Evolutionary conservation across 805 yeast genomes (phyloP).

Genomic region (Candida nemodendra): DNA sequence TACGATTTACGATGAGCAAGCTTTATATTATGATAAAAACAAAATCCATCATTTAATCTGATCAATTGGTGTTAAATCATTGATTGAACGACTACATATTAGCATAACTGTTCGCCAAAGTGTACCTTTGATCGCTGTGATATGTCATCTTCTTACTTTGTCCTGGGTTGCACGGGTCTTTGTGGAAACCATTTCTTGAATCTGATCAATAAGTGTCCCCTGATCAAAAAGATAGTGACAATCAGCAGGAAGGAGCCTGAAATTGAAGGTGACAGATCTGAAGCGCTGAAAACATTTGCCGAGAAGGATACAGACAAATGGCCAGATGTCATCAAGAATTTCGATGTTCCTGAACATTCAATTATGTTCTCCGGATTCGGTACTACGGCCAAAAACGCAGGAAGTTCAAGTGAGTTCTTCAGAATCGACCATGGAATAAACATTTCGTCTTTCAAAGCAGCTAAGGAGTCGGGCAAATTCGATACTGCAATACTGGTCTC

Average conservation of each 20-base stretch:
- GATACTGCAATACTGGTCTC: constrained; percentile 68
- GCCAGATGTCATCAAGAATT: constrained; percentile 38
- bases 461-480: constrained; percentile 61
- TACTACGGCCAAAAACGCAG: constrained; percentile 72
- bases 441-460: constrained; percentile 65
- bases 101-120: no score
- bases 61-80: not conserved
- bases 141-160: constrained; percentile 23
- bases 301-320: constrained; percentile 51
- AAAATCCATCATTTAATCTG: not conserved
- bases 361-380: constrained; percentile 67
- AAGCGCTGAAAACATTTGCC: constrained; percentile 36
- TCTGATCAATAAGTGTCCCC: constrained; percentile 37
- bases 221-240: constrained; percentile 43
- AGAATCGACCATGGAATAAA: constrained; percentile 76
- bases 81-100: no score
- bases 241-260: constrained; percentile 49
- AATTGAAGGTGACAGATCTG: constrained; percentile 15
- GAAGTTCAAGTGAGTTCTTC: constrained; percentile 66
- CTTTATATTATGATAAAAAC: no score
- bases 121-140: not conserved
- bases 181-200: constrained; percentile 62
- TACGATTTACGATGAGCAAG: no score
- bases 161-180: constrained; percentile 78
- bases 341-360: constrained; percentile 34